Conservation (phyloP, 352 stramenopile genomes). For the Phytopythium montanum region DNA sequence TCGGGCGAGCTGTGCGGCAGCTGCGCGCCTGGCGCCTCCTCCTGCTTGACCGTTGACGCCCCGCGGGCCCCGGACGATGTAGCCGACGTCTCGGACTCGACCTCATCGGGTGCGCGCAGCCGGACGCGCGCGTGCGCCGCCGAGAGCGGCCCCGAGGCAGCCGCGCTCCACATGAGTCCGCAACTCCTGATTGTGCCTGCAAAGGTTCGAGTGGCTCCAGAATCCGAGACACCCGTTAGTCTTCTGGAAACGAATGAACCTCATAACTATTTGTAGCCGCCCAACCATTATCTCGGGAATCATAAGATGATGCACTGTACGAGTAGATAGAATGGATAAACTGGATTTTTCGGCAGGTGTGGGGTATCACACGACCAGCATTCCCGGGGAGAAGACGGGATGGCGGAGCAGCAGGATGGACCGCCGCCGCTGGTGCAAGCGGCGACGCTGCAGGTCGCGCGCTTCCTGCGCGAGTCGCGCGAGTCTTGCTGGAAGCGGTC, state of each 20-base stretch:
- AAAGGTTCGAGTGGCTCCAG: not conserved
- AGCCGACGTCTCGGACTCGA: conserved; percentile 21
- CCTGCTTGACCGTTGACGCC: not conserved
- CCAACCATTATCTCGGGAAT: too few species aligned
- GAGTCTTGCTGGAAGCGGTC: conserved; percentile 86
- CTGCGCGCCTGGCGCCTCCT: not conserved
- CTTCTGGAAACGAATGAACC: not conserved
- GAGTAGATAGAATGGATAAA: not conserved
- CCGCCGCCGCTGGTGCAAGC: conserved; percentile 30
- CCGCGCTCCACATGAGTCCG: not conserved
- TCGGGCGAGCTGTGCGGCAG: conserved; percentile 63
- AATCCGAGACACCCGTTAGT: not conserved
- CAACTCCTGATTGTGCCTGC: not conserved
- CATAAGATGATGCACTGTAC: not conserved
- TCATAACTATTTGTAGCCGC: not conserved
- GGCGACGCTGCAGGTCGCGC: conserved; percentile 41
- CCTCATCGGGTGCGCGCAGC: conserved; percentile 61
- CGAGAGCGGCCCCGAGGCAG: not conserved
- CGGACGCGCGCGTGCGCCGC: conserved; percentile 38
- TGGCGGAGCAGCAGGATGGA: conserved; percentile 20
- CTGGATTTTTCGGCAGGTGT: not conserved
- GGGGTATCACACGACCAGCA: not conserved
- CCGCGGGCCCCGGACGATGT: not conserved
- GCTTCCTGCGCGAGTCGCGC: conserved; percentile 76
- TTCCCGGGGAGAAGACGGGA: not conserved